A percentile compares a stretch with the other conserved stretches of the same genome.
phyloP scores from a whole-genome alignment of 768 basidiomycete species.

The Fomitopsis pulvina region DNA sequence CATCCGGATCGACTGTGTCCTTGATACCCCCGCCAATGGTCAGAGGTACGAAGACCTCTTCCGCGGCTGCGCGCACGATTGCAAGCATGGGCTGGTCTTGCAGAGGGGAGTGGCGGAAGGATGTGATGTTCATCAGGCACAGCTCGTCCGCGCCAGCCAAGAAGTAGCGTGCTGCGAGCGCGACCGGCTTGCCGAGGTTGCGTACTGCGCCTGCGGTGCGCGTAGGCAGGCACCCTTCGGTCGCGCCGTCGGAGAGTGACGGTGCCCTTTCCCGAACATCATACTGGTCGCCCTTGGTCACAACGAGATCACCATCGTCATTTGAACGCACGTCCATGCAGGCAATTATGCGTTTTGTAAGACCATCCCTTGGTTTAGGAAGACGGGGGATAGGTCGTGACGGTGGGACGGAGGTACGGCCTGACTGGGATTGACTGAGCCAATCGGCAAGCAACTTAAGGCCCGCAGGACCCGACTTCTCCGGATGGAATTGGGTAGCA shows the following conservation, averaged over 20 bases:
- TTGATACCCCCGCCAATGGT: conserved; percentile 99
- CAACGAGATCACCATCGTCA: conserved; percentile 93
- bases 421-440: conserved; percentile 52
- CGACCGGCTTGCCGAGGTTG: conserved; percentile 96
- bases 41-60: conserved; percentile 91
- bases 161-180: conserved; percentile 84
- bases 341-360: conserved; percentile 93
- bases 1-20: conserved; percentile 92
- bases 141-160: conserved; percentile 89
- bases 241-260: conserved; percentile 13
- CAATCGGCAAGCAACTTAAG: conserved; percentile 74
- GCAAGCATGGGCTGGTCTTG: conserved; percentile 98
- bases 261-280: conserved; percentile 82
- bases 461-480: conserved; percentile 90
- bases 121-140: conserved; percentile 98
- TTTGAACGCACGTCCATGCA: conserved; percentile 98
- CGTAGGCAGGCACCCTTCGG: conserved; percentile 23
- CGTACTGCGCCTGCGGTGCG: conserved; percentile 72
- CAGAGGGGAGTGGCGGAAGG: conserved; percentile 94
- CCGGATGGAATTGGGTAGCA: conserved; percentile 95
- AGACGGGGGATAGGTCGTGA: conserved; percentile 27
- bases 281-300: conserved; percentile 99
- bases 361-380: conserved; percentile 48
- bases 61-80: conserved; percentile 84
- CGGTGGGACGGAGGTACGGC: conserved; percentile 30